Evolutionary conservation across 306 rosid genomes (phyloP).

Genomic region (Vigna angularis): DNA sequence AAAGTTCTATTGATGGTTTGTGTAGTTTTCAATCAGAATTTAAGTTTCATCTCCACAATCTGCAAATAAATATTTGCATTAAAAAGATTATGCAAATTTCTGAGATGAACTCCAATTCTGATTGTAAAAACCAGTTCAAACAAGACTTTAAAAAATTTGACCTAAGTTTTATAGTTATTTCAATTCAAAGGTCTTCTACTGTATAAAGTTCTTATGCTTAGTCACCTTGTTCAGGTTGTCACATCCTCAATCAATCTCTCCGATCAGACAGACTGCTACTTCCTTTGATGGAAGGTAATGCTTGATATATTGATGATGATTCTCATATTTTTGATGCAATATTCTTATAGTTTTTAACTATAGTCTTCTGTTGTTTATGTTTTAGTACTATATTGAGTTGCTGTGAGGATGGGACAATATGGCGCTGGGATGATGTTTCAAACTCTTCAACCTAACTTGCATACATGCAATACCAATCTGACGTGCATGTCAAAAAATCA

Average conservation of each 20-base stretch:
- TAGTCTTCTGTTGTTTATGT: conserved; percentile 12
- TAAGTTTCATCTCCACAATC: neutral
- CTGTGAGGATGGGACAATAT: conserved; percentile 95
- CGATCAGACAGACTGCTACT: conserved; percentile 91
- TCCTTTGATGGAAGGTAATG: conserved; percentile 93
- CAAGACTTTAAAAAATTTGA: neutral
- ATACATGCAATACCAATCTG: neutral
- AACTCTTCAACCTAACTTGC: conserved; percentile 38
- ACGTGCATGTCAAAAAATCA: conserved; percentile 5
- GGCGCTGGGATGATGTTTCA: conserved; percentile 93
- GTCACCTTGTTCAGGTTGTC: conserved; percentile 61
- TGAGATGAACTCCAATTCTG: neutral
- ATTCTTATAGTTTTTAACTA: neutral
- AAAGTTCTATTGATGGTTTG: neutral
- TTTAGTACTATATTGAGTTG: conserved; percentile 89
- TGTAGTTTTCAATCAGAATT: neutral
- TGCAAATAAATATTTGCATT: neutral
- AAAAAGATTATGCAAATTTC: neutral
- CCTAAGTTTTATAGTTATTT: neutral
- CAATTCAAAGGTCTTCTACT: conserved; percentile 9
- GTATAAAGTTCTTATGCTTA: conserved; percentile 10
- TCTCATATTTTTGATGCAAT: conserved; percentile 15
- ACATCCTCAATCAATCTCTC: conserved; percentile 87
- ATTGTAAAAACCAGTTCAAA: neutral
- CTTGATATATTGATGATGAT: neutral